A percentile compares a stretch with the other conserved stretches of the same genome.
Evolutionary conservation across 2,329 filamentous ascomycete species (phyloP).

Genomic region (Periconia sp.): DNA sequence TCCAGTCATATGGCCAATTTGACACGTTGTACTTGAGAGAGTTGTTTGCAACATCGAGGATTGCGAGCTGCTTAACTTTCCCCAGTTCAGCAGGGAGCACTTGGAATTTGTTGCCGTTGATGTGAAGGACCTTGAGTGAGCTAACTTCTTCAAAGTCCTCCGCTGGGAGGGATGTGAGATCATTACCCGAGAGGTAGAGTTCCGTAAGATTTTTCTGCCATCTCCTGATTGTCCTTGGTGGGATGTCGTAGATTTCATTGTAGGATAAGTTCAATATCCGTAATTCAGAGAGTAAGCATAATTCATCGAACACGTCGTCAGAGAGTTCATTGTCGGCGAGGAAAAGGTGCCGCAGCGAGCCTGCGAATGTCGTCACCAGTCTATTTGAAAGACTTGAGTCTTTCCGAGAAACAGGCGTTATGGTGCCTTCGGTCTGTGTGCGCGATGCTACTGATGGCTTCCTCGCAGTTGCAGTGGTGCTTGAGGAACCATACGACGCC

Average conservation of each 20-base stretch:
- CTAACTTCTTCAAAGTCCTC: conserved; percentile 93
- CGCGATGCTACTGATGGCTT: conserved; percentile 83
- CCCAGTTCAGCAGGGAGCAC: conserved; percentile 94
- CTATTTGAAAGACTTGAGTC: conserved; percentile 84
- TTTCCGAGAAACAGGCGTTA: conserved; percentile 68
- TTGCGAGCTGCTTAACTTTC: conserved; percentile 86
- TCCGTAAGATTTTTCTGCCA: conserved; percentile 90
- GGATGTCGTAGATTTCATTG: conserved; percentile 91
- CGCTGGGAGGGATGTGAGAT: conserved; percentile 84
- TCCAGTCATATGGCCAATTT: conserved; percentile 99
- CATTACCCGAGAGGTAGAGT: conserved; percentile 92
- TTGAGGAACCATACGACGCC: conserved; percentile 68
- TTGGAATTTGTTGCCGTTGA: conserved; percentile 98
- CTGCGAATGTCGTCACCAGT: conserved; percentile 82
- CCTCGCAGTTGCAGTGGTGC: conserved; percentile 46
- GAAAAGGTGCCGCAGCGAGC: conserved; percentile 79
- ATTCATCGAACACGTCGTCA: conserved; percentile 92
- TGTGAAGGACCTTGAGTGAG: conserved; percentile 83
- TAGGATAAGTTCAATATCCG: conserved; percentile 91
- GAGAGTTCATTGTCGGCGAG: conserved; percentile 92
- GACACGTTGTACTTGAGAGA: conserved; percentile 97
- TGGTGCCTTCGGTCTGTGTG: conserved; percentile 58
- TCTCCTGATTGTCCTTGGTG: conserved; percentile 80
- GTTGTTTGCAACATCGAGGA: conserved; percentile 94
- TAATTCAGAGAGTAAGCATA: conserved; percentile 79